These are phyloP conservation scores for Penicillium egyptiacum DNA, from an alignment of 495 filamentous ascomycete species.

Conservation along the genomic window DNA sequence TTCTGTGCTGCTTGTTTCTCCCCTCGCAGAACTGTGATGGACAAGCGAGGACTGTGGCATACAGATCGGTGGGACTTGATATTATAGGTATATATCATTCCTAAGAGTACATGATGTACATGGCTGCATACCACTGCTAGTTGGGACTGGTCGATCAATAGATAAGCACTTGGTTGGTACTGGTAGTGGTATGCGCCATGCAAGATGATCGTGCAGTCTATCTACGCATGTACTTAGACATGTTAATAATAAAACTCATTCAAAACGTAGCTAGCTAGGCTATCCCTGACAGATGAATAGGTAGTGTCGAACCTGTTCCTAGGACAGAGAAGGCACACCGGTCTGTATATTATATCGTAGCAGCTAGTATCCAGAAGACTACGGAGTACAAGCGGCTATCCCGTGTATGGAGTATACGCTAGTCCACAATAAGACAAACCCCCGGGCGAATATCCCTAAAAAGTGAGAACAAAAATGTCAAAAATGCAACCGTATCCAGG, in stretches of 20 bases:
- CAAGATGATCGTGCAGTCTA: neutral
- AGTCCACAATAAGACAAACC: neutral
- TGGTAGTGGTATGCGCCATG: neutral
- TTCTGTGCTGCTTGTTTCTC: neutral
- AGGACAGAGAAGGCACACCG: neutral
- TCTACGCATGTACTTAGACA: neutral
- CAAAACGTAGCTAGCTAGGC: neutral
- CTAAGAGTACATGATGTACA: neutral
- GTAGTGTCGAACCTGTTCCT: neutral
- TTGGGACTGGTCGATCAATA: neutral
- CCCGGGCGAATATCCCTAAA: slow-evolving; percentile 13
- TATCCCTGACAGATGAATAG: neutral
- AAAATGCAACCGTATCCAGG: slow-evolving; percentile 12
- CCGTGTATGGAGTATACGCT: neutral
- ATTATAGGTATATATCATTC: neutral
- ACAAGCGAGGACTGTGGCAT: neutral
- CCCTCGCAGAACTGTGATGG: neutral
- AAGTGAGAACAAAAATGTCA: slow-evolving; percentile 8
- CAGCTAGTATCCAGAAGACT: neutral
- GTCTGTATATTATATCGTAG: neutral
- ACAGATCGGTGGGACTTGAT: neutral
- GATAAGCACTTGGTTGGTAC: neutral
- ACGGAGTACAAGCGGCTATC: slow-evolving; percentile 3
- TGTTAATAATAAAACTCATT: neutral
- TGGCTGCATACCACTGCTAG: neutral